Conservation (phyloP, 768 basidiomycete species). For the Mycena polygramma region DNA sequence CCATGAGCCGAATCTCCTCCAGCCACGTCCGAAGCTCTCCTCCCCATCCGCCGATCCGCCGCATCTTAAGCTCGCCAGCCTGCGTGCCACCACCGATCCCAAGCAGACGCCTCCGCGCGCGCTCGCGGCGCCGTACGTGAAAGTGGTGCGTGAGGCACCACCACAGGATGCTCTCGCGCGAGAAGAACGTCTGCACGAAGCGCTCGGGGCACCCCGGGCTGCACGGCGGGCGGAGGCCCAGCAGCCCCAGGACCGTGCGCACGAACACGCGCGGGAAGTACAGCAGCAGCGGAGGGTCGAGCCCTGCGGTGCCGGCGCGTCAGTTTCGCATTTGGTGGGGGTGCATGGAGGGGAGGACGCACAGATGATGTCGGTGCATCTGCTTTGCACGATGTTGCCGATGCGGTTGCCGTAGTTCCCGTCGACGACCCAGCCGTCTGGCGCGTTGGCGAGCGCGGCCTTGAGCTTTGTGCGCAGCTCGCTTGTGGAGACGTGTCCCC, state of each 20-base stretch:
- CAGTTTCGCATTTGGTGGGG: background rate
- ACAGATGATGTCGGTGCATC: constrained; percentile 70
- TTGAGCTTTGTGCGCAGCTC: constrained; percentile 44
- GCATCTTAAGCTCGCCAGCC: constrained; percentile 52
- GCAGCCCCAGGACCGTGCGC: constrained; percentile 64
- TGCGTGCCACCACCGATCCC: constrained; percentile 50
- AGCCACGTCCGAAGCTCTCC: constrained; percentile 58
- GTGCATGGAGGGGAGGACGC: background rate
- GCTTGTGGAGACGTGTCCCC: constrained; percentile 40
- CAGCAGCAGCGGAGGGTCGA: constrained; percentile 71
- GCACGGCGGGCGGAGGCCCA: constrained; percentile 53
- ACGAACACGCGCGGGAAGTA: constrained; percentile 72
- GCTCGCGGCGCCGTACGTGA: constrained; percentile 41
- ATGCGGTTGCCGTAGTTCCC: constrained; percentile 55
- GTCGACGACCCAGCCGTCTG: constrained; percentile 66
- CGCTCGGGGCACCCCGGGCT: constrained; percentile 63
- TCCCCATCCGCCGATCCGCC: constrained; percentile 66
- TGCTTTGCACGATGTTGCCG: constrained; percentile 50
- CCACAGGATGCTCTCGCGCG: constrained; percentile 62
- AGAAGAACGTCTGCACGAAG: constrained; percentile 57
- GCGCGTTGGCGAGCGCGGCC: constrained; percentile 43
- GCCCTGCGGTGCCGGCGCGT: constrained; percentile 56
- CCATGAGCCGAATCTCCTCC: constrained; percentile 48
- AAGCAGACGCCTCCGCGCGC: constrained; percentile 45
- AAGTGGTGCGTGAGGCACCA: constrained; percentile 63